These are phyloP conservation scores for Chlorella vulgaris DNA, from an alignment of 139 green algal species.

Conservation along the genomic window DNA sequence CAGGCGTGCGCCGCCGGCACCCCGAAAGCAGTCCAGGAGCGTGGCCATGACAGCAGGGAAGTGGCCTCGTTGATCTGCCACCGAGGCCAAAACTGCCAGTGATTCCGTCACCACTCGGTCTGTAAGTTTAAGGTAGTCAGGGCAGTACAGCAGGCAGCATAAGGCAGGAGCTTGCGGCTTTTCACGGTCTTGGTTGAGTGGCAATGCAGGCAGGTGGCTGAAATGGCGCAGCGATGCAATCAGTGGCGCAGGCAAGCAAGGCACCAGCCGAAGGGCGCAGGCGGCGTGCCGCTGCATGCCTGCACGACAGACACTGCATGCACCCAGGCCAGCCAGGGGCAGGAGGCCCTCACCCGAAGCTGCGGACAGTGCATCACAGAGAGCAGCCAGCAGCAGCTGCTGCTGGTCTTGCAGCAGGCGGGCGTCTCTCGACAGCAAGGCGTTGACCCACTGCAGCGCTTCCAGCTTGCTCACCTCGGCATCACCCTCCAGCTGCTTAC, in stretches of 20 bases:
- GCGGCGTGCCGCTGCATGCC: too few species aligned
- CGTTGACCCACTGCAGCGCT: conserved; percentile 79
- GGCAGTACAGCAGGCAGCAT: conserved; percentile 64
- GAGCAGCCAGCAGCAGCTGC: conserved; percentile 66
- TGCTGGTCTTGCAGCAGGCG: conserved; percentile 64
- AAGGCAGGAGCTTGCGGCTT: not conserved
- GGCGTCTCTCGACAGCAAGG: conserved; percentile 47
- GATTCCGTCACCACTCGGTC: conserved; percentile 67
- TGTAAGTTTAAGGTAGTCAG: not conserved
- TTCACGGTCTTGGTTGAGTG: too few species aligned
- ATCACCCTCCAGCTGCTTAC: conserved; percentile 33
- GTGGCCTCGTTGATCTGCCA: conserved; percentile 18
- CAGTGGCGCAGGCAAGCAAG: too few species aligned
- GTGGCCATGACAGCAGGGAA: not conserved
- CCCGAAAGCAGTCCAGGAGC: conserved; percentile 48
- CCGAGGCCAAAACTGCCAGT: conserved; percentile 42
- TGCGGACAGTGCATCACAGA: conserved; percentile 59
- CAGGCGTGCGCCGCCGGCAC: conserved; percentile 41
- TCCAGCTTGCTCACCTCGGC: conserved; percentile 78
- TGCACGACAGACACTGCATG: too few species aligned
- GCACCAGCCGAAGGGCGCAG: too few species aligned
- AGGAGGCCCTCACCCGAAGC: conserved; percentile 6
- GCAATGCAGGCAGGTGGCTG: too few species aligned
- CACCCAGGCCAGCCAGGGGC: too few species aligned
- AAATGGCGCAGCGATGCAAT: too few species aligned